Evolutionary conservation across 495 filamentous ascomycete species (phyloP).

Genomic region (Lophiotrema nucula): DNA sequence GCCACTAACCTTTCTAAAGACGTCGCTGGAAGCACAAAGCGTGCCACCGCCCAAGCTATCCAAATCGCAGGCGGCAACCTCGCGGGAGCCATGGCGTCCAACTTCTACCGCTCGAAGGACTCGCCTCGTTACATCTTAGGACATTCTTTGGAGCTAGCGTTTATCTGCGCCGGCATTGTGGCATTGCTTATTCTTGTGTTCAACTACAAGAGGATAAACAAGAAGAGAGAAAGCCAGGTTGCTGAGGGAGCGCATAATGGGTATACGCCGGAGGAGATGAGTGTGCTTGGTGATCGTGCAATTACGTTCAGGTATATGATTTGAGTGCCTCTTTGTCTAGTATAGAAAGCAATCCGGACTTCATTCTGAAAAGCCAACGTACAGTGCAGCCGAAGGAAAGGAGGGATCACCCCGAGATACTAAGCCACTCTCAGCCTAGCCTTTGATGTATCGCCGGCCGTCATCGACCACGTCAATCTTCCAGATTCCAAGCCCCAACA

Average conservation of each 20-base stretch:
- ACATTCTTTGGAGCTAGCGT: conserved; percentile 66
- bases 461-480: too few relatives aligned
- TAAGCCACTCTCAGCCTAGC: too few relatives aligned
- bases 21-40: conserved; percentile 67
- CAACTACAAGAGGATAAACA: conserved; percentile 62
- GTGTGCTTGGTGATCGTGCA: conserved; percentile 61
- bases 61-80: conserved; percentile 74
- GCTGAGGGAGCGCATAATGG: conserved; percentile 47
- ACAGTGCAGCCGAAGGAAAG: too few relatives aligned
- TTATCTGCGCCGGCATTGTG: conserved; percentile 61
- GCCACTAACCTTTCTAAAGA: conserved; percentile 42
- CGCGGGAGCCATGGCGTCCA: conserved; percentile 70
- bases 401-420: too few relatives aligned
- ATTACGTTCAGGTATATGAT: conserved; percentile 64
- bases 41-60: conserved; percentile 70
- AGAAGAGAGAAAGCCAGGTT: conserved; percentile 42
- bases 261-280: conserved; percentile 55
- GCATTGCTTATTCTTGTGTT: conserved; percentile 55
- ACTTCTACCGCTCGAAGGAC: conserved; percentile 70
- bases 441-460: too few relatives aligned
- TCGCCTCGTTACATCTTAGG: conserved; percentile 65
- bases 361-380: too few relatives aligned
- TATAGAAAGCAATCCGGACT: too few relatives aligned
- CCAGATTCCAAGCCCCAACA: too few relatives aligned
- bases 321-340: too few relatives aligned